A percentile compares a stretch with the other conserved stretches of the same genome.
Evolutionary conservation across 176 grass and related monocot species (phyloP).

Genomic region (Triticum turgidum): DNA sequence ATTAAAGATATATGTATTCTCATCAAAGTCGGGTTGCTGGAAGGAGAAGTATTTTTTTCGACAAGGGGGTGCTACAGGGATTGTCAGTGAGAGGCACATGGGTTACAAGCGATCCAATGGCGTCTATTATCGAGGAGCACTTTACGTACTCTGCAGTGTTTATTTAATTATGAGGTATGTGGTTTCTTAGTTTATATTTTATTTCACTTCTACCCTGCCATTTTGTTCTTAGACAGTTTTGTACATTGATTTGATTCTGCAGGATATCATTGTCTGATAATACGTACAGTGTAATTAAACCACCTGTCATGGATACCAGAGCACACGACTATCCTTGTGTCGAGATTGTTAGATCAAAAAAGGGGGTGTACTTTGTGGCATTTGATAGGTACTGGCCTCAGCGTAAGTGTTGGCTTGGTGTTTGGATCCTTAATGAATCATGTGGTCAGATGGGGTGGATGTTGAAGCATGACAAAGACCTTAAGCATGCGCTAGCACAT

Average conservation of each 20-base stretch:
- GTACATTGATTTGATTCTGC: background rate
- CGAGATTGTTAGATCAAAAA: background rate
- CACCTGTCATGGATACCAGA: background rate
- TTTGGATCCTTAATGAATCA: background rate
- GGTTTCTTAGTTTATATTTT: background rate
- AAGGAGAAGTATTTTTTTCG: background rate
- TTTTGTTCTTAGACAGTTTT: background rate
- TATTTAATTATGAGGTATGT: background rate
- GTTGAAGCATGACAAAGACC: background rate
- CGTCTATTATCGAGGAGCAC: background rate
- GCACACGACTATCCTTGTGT: background rate
- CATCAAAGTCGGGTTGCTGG: background rate
- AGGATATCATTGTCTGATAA: background rate
- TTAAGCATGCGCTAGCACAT: background rate
- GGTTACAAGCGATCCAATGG: rapidly evolving
- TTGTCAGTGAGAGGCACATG: background rate
- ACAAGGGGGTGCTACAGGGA: background rate
- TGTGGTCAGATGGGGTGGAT: background rate
- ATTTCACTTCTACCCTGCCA: background rate
- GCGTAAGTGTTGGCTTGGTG: background rate
- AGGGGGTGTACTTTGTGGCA: background rate
- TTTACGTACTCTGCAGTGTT: background rate
- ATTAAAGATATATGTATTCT: background rate
- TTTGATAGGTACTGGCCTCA: background rate
- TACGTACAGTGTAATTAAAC: background rate